These are phyloP conservation scores for Cryptococcus sp. DNA, from an alignment of 1,284 basidiomycete species.

Conservation along the genomic window DNA sequence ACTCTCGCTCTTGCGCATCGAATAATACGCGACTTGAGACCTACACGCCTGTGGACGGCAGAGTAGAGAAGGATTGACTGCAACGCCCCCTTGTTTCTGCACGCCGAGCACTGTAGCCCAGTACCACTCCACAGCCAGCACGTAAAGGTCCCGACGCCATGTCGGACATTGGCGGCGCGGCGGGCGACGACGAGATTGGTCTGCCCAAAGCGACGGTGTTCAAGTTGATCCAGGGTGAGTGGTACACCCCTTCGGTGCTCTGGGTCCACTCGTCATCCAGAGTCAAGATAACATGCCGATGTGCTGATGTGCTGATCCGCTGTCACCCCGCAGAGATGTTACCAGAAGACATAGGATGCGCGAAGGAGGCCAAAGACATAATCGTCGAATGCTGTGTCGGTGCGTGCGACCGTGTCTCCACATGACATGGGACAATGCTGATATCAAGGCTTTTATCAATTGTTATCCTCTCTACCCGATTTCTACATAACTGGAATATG, in stretches of 20 bases:
- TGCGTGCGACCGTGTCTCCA: conserved; percentile 56
- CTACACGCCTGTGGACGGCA: too few species aligned
- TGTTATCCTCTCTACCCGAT: neutral
- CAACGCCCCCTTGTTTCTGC: too few species aligned
- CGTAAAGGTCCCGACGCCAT: conserved; percentile 18
- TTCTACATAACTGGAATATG: too few species aligned
- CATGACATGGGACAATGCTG: neutral
- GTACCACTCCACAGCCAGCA: too few species aligned
- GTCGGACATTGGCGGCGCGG: conserved; percentile 47
- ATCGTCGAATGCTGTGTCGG: conserved; percentile 98
- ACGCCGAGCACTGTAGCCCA: too few species aligned
- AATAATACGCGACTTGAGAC: too few species aligned
- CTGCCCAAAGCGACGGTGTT: conserved; percentile 96
- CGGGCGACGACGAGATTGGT: conserved; percentile 85
- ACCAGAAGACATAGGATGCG: conserved; percentile 83
- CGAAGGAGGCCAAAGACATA: conserved; percentile 94
- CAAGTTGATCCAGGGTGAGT: conserved; percentile 89
- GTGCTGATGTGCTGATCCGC: neutral
- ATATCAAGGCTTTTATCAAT: neutral
- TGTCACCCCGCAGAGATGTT: conserved; percentile 69
- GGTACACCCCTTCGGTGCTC: neutral
- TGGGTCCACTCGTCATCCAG: neutral
- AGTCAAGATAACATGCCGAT: neutral
- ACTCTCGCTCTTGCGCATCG: too few species aligned
- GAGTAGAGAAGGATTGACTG: too few species aligned